Evolutionary conservation across 371 early-diverging fungal genomes (phyloP), one percentile per base, ranked within the genome.

Genomic region (Mortierella sp.): DNA sequence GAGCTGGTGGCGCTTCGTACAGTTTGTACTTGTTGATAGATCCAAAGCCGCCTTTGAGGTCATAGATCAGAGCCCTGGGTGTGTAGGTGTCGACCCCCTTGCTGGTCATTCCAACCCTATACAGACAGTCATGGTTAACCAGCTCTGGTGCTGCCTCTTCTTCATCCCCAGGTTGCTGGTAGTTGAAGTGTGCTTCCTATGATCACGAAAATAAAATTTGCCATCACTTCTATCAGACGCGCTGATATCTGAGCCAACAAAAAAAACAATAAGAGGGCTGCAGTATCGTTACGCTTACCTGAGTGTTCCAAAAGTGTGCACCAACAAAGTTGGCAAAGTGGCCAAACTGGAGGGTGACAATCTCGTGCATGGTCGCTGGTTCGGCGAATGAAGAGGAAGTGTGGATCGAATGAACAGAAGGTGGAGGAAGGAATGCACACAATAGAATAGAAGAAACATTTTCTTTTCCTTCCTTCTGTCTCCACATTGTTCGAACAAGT

Each of bases 301-400:
- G 95, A 16, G 95, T 87, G 79, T 97, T 98, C 98, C 98, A 98
- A 80, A 91, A 95, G 86, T 97, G 97, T 14, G 96, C 92, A 2
- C 96, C 98, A 11, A 95, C 94, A 80, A 89, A 95, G 83, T 96
- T 97, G 48, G 97, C 91, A 41, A 87, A 74, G 31, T 94, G 91
- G 37, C 98, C 98, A 70, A 97, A 86, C 85, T 98, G 97, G 44
- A 98, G 78, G 13, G 98, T 97, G 34, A 97, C 79, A 39, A 97
- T 93, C 77, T 97, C 97, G 63, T 91, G 91, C 94, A 95, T 95
- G 61, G 43, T 50, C 31, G 24, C 40, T 47, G 73, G 39, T 3
- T 48, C 39, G 40, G 11, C 26, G 11, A 8, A 39, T 19, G 40
- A 13, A 26, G 50, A 44, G 22, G 16, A 40, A 13, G n/a, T n/a